A percentile compares a stretch with the other conserved stretches of the same genome.
Evolutionary conservation across 345 rosid species (phyloP).

Genomic region (Lepidium didymum): DNA sequence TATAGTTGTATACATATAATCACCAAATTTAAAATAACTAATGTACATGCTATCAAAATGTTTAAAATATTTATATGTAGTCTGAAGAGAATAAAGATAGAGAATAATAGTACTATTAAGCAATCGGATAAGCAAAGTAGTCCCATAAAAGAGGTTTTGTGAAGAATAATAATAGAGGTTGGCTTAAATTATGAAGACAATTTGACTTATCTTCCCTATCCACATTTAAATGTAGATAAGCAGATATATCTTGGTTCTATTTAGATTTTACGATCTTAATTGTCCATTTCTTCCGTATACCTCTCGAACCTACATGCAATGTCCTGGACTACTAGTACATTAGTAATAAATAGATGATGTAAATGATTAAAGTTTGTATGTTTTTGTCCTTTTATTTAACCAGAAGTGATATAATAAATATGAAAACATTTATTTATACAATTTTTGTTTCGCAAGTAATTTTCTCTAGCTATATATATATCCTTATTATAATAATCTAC

Average conservation of each 20-base stretch:
- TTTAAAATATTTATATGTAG: background rate
- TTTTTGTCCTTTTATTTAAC: background rate
- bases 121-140: background rate
- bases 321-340: background rate
- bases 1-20: background rate
- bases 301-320: background rate
- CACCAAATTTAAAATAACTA: background rate
- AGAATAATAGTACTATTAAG: background rate
- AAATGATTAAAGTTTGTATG: background rate
- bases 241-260: slow-evolving; percentile 3
- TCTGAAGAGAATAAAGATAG: slow-evolving; percentile 7
- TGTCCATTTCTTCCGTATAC: slow-evolving; percentile 3
- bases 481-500: too few species aligned
- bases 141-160: background rate
- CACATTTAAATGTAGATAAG: slow-evolving; percentile 8
- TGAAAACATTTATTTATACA: background rate
- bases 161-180: slow-evolving; percentile 1
- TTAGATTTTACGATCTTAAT: slow-evolving; percentile 12
- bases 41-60: background rate
- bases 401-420: background rate
- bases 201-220: slow-evolving; percentile 14
- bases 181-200: slow-evolving; percentile 4
- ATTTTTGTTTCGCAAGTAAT: background rate
- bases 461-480: background rate
- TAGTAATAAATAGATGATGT: slow-evolving; percentile 6